phyloP scores from a whole-genome alignment of 2,329 filamentous ascomycete genomes.

The Cladophialophora immunda region DNA sequence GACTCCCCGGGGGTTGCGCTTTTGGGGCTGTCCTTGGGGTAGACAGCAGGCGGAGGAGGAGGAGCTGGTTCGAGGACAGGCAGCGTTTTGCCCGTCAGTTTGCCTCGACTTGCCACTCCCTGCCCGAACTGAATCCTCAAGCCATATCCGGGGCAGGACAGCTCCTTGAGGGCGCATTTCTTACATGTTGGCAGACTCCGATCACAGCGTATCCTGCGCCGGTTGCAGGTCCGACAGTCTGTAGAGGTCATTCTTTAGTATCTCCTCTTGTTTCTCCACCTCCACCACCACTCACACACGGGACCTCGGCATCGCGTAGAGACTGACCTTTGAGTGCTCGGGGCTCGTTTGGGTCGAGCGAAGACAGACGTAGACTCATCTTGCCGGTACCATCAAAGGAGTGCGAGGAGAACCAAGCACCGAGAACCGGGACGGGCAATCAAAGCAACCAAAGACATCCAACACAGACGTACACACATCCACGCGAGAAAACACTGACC shows the following conservation, averaged over 20 bases:
- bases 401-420: not conserved
- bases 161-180: conserved; percentile 48
- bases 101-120: conserved; percentile 41
- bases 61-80: conserved; percentile 32
- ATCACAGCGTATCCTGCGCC: conserved; percentile 50
- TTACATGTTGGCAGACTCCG: conserved; percentile 46
- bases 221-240: conserved; percentile 49
- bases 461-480: not conserved
- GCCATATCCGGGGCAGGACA: conserved; percentile 48
- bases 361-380: conserved; percentile 31
- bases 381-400: conserved; percentile 2
- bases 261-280: not conserved
- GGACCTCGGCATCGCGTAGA: not conserved
- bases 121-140: conserved; percentile 47
- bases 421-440: not conserved
- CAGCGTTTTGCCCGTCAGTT: conserved; percentile 32
- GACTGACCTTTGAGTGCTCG: conserved; percentile 29
- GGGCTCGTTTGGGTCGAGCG: conserved; percentile 29
- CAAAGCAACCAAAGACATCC: not conserved
- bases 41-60: not conserved
- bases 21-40: conserved; percentile 12
- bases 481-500: not conserved
- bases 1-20: conserved; percentile 2
- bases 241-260: not conserved
- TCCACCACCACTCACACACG: not conserved